These are phyloP conservation scores for Clausena lansium DNA, from an alignment of 345 rosid genomes.

Conservation along the genomic window DNA sequence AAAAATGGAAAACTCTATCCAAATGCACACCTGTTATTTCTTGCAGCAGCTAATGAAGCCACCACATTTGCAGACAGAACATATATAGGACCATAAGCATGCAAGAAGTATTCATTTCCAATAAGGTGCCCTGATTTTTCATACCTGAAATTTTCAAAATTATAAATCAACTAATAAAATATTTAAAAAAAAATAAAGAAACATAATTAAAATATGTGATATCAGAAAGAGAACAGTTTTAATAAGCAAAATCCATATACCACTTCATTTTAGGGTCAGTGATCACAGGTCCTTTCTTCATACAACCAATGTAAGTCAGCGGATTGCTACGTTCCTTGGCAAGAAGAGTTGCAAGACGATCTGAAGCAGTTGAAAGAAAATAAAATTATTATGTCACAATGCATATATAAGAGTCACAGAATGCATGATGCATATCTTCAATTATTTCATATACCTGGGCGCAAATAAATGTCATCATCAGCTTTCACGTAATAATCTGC, in stretches of 20 bases:
- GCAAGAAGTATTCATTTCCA: conserved; percentile 77
- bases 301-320: conserved; percentile 69
- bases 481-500: conserved; percentile 85
- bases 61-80: conserved; percentile 72
- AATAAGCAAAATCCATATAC: conserved; percentile 22
- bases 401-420: neutral
- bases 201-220: neutral
- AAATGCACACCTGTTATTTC: conserved; percentile 61
- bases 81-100: conserved; percentile 80
- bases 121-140: conserved; percentile 76
- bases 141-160: conserved; percentile 42
- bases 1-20: neutral
- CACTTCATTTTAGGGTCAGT: conserved; percentile 79
- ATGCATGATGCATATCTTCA: neutral
- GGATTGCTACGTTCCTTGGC: conserved; percentile 70
- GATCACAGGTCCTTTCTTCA: conserved; percentile 90
- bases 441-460: conserved; percentile 54
- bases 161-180: conserved; percentile 6
- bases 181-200: neutral
- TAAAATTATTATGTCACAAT: neutral
- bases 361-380: conserved; percentile 27
- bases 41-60: conserved; percentile 61
- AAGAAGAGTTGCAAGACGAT: conserved; percentile 79
- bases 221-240: neutral
- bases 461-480: conserved; percentile 76